Percentiles rank a stretch among this genome's conserved stretches.
Conservation (phyloP, 2,329 filamentous ascomycete genomes). For the Penicillium occitanis region DNA sequence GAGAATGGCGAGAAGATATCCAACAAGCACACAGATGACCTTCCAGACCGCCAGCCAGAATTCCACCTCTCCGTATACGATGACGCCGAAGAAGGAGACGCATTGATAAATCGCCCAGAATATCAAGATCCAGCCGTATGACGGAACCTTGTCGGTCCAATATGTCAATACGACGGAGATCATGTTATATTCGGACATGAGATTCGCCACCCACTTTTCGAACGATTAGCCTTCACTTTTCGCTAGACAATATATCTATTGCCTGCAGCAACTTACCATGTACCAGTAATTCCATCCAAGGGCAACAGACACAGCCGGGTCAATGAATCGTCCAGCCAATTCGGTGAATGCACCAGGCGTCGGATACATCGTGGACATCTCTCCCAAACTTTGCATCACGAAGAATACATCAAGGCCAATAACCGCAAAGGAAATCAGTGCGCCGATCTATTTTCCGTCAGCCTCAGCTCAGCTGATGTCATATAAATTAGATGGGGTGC, state of each 20-base stretch:
- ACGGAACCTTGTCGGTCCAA: slow-evolving; percentile 39
- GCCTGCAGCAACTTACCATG: neutral
- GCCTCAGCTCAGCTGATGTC: neutral
- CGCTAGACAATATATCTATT: neutral
- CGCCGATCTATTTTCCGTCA: slow-evolving; percentile 6
- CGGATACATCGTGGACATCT: slow-evolving; percentile 19
- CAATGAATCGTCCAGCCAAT: slow-evolving; percentile 20
- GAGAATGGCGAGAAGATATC: slow-evolving; percentile 37
- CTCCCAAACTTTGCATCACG: slow-evolving; percentile 20
- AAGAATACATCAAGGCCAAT: slow-evolving; percentile 21
- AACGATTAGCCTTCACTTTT: neutral
- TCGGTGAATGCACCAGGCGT: slow-evolving; percentile 19
- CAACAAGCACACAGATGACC: slow-evolving; percentile 34
- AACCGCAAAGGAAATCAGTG: slow-evolving; percentile 16
- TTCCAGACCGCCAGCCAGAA: slow-evolving; percentile 38
- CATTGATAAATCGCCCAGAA: slow-evolving; percentile 39
- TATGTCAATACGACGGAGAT: slow-evolving; percentile 39
- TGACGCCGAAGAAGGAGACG: slow-evolving; percentile 27
- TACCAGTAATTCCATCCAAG: slow-evolving; percentile 34
- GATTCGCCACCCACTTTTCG: slow-evolving; percentile 18
- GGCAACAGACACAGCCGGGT: slow-evolving; percentile 16
- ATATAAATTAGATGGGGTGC: neutral
- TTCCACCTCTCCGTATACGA: slow-evolving; percentile 51
- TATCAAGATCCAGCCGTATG: slow-evolving; percentile 42
- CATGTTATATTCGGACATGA: slow-evolving; percentile 37